Evolutionary conservation across 306 rosid species (phyloP), one percentile per base, ranked within the genome.

Genomic region (Cucumis cinereus): DNA sequence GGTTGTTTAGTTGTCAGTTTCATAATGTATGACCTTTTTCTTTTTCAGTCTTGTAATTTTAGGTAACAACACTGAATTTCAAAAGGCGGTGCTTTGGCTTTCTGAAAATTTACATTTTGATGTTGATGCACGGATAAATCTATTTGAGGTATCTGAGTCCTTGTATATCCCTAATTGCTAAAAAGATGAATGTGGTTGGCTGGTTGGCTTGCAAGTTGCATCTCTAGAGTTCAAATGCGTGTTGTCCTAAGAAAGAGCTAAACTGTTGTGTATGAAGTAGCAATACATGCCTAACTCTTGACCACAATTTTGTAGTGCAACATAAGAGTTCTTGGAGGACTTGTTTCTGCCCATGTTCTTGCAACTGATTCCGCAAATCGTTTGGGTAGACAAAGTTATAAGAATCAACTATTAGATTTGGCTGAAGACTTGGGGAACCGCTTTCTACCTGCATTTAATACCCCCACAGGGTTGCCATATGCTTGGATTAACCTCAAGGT

Each of bases 401-500:
- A 86, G 30, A 90, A 90, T 79, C 88, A 90, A 87, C 83, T 94
- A 59, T 89, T 91, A 70, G 76, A 69, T 57, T 88, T 94, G 89
- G 97, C 98, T 5, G 87, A 94, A 81, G 97, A 94, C 84, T 84
- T 94, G 75, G 98, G 96, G 78, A 89, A 84, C 55, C 95, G 97
- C 62, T 85, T 94, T 58, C 77, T 94, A 75, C 92, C 96, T 12
- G 98, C 98, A 59, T 94, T 94, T 77, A 67, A 83, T 80, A 90
- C 98, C 0, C 87, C 98, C 33, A 91, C 98, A n/a, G 98, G 98
- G 77, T 81, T 94, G 88, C 98, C 97, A 4, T 94, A 90, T 85
- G 98, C 95, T 19, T 94, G 98, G 98, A 86, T 94, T 80, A 91
- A 94, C 89, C 88, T 90, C 68, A 94, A 90, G 98, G 98, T 94